A percentile compares a stretch with the other conserved stretches of the same genome.
Conservation (phyloP, 345 rosid genomes). For the Erucastrum elatum region DNA sequence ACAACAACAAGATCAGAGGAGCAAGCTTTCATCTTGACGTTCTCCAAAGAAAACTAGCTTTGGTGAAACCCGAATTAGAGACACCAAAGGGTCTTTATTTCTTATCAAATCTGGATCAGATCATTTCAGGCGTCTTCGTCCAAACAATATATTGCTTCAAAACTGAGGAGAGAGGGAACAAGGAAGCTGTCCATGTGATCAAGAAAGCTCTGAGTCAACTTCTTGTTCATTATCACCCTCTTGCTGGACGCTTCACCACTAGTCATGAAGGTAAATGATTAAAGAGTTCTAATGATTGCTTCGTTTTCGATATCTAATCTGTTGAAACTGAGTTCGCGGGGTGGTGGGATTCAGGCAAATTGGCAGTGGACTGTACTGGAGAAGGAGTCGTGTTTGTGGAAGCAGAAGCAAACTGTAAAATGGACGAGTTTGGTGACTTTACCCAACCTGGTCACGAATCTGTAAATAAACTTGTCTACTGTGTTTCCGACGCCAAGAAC, state of each 20-base stretch:
- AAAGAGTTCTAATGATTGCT: neutral
- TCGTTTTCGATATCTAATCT: neutral
- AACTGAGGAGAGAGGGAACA: conserved; percentile 62
- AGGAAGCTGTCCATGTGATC: conserved; percentile 55
- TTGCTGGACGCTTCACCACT: conserved; percentile 74
- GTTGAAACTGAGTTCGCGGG: neutral
- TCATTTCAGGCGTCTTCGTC: conserved; percentile 62
- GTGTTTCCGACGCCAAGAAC: conserved; percentile 72
- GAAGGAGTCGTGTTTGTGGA: conserved; percentile 87
- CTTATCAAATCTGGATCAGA: conserved; percentile 88
- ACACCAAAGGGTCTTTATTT: conserved; percentile 75
- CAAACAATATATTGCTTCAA: conserved; percentile 78
- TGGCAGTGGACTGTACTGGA: conserved; percentile 66
- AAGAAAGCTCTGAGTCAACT: conserved; percentile 70
- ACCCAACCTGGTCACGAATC: conserved; percentile 74
- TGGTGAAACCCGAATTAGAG: conserved; percentile 65
- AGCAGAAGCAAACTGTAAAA: conserved; percentile 66
- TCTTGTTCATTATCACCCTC: conserved; percentile 81
- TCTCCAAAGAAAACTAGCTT: conserved; percentile 53
- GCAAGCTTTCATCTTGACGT: conserved; percentile 46
- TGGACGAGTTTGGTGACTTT: conserved; percentile 76
- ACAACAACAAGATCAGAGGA: conserved; percentile 46
- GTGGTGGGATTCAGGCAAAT: conserved; percentile 45
- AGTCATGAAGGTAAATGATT: conserved; percentile 54
- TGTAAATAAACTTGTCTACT: conserved; percentile 74